These are phyloP conservation scores for Lactarius sanguifluus DNA, from an alignment of 768 basidiomycete genomes.

Conservation along the genomic window DNA sequence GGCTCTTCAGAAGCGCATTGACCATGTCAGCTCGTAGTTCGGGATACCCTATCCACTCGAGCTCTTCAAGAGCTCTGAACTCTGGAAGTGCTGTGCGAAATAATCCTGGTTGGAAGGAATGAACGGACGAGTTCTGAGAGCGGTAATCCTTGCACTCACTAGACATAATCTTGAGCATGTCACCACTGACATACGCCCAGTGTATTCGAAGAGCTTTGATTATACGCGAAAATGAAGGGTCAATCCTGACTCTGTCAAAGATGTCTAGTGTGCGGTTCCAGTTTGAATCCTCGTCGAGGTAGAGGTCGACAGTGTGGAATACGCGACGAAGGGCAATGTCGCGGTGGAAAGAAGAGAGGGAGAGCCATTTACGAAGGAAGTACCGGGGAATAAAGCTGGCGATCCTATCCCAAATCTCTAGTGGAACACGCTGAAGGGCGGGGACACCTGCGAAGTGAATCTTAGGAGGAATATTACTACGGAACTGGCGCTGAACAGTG, in stretches of 20 bases:
- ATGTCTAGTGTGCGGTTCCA: constrained; percentile 63
- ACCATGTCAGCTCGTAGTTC: constrained; percentile 70
- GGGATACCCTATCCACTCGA: constrained; percentile 79
- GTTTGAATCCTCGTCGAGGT: constrained; percentile 63
- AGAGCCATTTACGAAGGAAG: constrained; percentile 69
- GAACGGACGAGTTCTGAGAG: constrained; percentile 58
- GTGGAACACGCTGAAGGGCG: constrained; percentile 59
- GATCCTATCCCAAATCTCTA: constrained; percentile 69
- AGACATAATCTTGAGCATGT: constrained; percentile 61
- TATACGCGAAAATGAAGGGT: constrained; percentile 57
- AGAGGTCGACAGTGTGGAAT: constrained; percentile 66
- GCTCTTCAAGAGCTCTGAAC: constrained; percentile 58
- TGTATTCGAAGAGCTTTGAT: constrained; percentile 62
- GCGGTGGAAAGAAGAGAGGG: constrained; percentile 60
- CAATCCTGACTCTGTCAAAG: constrained; percentile 63
- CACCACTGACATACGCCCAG: constrained; percentile 69
- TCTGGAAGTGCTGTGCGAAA: constrained; percentile 63
- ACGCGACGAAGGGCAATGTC: constrained; percentile 64
- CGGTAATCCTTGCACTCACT: constrained; percentile 54
- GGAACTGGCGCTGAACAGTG: background rate
- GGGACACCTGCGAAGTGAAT: constrained; percentile 56
- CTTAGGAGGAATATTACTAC: constrained; percentile 34
- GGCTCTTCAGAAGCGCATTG: constrained; percentile 52
- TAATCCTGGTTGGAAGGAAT: constrained; percentile 53
- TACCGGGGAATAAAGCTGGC: constrained; percentile 61